Evolutionary conservation across 106 monocot species (phyloP), one percentile per base, ranked within the genome.

Genomic region (Cymbidium sinense): DNA sequence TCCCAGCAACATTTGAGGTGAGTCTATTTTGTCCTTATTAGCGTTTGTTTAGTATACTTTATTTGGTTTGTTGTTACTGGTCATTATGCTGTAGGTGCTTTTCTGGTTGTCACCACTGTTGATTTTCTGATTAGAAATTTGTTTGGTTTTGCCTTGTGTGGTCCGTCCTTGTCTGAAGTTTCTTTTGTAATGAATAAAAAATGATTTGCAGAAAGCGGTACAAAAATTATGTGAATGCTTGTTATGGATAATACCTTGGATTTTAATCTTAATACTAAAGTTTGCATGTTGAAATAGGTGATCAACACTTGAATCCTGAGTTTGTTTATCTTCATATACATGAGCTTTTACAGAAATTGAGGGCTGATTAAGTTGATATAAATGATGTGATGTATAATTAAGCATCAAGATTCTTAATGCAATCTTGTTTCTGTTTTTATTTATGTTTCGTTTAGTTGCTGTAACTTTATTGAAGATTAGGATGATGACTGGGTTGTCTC

Each of bases 1-100:
- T 67, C 67, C 33, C 2, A 67, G 67, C 67, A 67, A 67, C 67
- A 67, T 67, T 17, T 67, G 31, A 67, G 67, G 67, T 67, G 31
- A 30, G 67, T 30, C 33, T 34, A 67, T 67, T 30, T 67, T 29
- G 1, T 61, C 21, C 7, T 61, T 10, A 23, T 25, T 27, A 5
- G 5, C 23, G 8, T 7, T 13, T 61, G 10, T 61, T 61, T 3
- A 1, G 23, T 61, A 7, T 23, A 7, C 27, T 61, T 47, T 47
- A 47, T 47, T 47, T 13, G 47, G 1, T 47, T 47, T 13, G 11
- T 13, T 47, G 47, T 3, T 23, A n/a, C 23, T 58, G 2, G 21
- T 58, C 23, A 58, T 67, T 67, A 23, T 29, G 67, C 15, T 67
- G 67, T 23, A 33, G 61, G n/a, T 61, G n/a, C 23, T 25, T 61